Evolutionary conservation across 1,284 basidiomycete species (phyloP), one percentile per base, ranked within the genome.

Genomic region (Apiotrichum mycotoxinovorans): DNA sequence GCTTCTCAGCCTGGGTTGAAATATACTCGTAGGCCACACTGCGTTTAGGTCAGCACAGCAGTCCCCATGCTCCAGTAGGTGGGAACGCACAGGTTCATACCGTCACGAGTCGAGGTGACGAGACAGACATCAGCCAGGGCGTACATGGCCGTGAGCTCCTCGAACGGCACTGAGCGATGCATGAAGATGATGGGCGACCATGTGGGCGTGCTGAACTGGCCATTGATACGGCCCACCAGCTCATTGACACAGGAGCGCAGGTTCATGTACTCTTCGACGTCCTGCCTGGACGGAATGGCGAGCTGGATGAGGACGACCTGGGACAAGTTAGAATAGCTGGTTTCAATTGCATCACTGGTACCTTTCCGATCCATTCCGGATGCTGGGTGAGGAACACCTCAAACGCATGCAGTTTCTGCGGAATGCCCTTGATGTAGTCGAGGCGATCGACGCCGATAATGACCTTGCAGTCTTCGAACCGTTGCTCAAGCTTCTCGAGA

Each of bases 21-120:
- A 98, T 89, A 77, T 98, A 98, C 76, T 98, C 96, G 79, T 98
- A 98, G 12, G 94, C 96, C n/a, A 98, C 92, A 1, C 92, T 94
- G 64, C 93, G 63, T 17, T 50, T 62, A 4, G 1, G 26, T 50
- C n/a, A 52, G 54, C 37, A 51, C 43, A 20, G 33, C 26, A n/a
- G n/a, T n/a, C n/a, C n/a, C n/a, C n/a, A n/a, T n/a, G n/a, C n/a
- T n/a, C n/a, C 17, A 3, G 14, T 38, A 23, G 30, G 7, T 26
- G 14, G 3, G 18, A 8, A 51, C 52, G 38, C 23, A 44, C 71
- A 99, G 80, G 78, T 99, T 99, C 96, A 99, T 99, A 44, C 95
- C 95, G 71, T 98, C 95, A 45, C 95, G 81, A 10, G 96, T 98
- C 70, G 87, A 89, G 17, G 91, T 92, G 55, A 99, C 91, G 45